Evolutionary conservation across 495 filamentous ascomycete species (phyloP).

Genomic region (Aspergillus homomorphus): DNA sequence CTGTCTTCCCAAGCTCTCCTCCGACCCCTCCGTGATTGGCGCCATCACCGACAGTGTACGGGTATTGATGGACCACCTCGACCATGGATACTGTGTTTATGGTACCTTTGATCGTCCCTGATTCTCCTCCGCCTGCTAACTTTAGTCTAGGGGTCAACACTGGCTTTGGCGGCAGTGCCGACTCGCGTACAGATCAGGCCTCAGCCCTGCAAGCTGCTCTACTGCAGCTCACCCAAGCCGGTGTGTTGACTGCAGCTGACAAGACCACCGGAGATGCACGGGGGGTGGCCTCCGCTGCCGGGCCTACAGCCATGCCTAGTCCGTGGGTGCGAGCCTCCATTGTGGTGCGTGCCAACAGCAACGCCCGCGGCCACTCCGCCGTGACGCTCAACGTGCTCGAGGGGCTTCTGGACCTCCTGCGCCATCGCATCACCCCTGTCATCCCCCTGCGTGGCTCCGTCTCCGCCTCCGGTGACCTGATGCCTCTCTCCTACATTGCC

Average conservation of each 20-base stretch:
- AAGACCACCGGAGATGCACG: conserved; percentile 20
- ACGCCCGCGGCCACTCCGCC: conserved; percentile 56
- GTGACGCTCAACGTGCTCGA: conserved; percentile 52
- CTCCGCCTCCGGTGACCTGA: conserved; percentile 62
- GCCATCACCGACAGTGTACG: conserved; percentile 17
- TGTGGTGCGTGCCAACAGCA: conserved; percentile 54
- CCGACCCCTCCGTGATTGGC: conserved; percentile 15
- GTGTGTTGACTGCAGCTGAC: conserved; percentile 41
- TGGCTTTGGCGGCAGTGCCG: conserved; percentile 66
- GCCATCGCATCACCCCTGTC: conserved; percentile 48
- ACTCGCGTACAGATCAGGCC: conserved; percentile 42
- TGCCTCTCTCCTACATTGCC: conserved; percentile 59
- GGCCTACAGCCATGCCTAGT: conserved; percentile 38
- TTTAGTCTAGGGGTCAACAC: conserved; percentile 55
- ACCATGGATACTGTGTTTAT: conserved; percentile 19
- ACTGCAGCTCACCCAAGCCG: conserved; percentile 51
- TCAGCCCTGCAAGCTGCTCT: conserved; percentile 49
- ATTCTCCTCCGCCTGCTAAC: not conserved
- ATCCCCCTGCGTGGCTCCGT: conserved; percentile 58
- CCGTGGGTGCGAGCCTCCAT: conserved; percentile 56
- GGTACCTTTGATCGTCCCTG: conserved; percentile 8
- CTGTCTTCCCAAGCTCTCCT: conserved; percentile 16
- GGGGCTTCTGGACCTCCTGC: conserved; percentile 43
- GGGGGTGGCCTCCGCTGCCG: conserved; percentile 18
- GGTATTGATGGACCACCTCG: conserved; percentile 19